Base-by-base conservation (phyloP, 371 early-diverging fungal species). In the Mortierella sp. region DNA sequence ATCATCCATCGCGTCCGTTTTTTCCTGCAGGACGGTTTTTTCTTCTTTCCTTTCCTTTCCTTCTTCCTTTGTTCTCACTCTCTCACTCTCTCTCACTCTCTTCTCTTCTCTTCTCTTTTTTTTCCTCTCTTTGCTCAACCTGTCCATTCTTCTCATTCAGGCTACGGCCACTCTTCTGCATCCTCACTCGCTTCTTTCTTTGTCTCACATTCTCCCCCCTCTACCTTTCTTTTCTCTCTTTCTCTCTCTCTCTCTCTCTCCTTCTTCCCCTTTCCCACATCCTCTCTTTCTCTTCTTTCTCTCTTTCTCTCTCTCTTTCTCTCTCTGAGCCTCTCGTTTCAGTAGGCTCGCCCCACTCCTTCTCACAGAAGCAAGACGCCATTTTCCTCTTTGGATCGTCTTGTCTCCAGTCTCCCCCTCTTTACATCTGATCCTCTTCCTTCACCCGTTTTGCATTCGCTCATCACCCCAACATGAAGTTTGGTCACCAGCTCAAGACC, bases 401-500 rank as follows among this genome's bases (percentile, higher is more conserved):
- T 30, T 57, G 28, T 15, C 12, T 15, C 14, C 28, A 18, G 14
- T 56, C 56, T 56, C 56, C 21, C 25, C 26, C 28, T 14, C 9
- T 28, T 23, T 57, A 18, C 14, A 29, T 57, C 26, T 57, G 30
- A 4, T 25, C n/a, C 5, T 6, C n/a, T 15, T 26, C 16, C 15
- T 57, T 30, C 37, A 26, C 30, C 4, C 57, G 28, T 30, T 16
- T 5, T 29, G n/a, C 12, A 7, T 29, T 29, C 62, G 29, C 26
- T 15, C 28, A 16, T 30, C 16, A 15, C 46, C 14, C 21, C 25
- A 48, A 59, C 64, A 99, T 99, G 99, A 97, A 97, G 88, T 99
- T 98, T 86, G 96, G 95, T 62, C 89, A 92, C 66, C 94, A 95
- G 82, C 87, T 98, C 29, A 86, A 89, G 67, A 91, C 92, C 46